phyloP scores from a whole-genome alignment of 2,329 filamentous ascomycete genomes.

The Lachnellula subtilissima region DNA sequence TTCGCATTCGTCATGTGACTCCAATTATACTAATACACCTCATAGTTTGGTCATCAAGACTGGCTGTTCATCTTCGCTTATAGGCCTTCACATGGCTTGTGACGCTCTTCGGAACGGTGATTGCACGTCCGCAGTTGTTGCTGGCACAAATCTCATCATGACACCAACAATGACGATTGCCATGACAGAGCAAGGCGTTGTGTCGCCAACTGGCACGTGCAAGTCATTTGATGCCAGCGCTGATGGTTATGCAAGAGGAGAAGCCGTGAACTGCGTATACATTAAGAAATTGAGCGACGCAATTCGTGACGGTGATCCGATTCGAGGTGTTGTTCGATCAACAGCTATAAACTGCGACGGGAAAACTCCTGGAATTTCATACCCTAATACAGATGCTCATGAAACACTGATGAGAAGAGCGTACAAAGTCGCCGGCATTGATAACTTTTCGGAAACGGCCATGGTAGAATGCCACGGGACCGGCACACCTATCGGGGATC shows the following conservation, averaged over 20 bases:
- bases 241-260: constrained; percentile 59
- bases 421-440: constrained; percentile 14
- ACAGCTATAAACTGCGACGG: constrained; percentile 49
- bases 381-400: constrained; percentile 36
- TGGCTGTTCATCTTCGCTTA: constrained; percentile 46
- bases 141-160: constrained; percentile 11
- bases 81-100: constrained; percentile 50
- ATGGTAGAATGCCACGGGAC: constrained; percentile 18
- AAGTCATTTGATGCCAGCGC: constrained; percentile 52
- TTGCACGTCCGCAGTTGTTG: constrained; percentile 25
- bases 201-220: constrained; percentile 31
- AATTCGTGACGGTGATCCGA: constrained; percentile 51
- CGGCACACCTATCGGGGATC: constrained; percentile 15
- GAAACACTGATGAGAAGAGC: constrained; percentile 19
- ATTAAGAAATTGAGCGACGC: constrained; percentile 56
- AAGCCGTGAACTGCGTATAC: constrained; percentile 53
- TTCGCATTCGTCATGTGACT: background rate
- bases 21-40: background rate
- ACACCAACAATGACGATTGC: constrained; percentile 5
- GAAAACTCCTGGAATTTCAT: constrained; percentile 39
- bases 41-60: constrained; percentile 33
- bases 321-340: constrained; percentile 51
- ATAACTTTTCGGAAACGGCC: constrained; percentile 8
- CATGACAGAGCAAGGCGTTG: constrained; percentile 2
- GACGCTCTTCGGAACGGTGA: constrained; percentile 44